Conservation (phyloP, 345 rosid species). For the Eutrema yunnanense region DNA sequence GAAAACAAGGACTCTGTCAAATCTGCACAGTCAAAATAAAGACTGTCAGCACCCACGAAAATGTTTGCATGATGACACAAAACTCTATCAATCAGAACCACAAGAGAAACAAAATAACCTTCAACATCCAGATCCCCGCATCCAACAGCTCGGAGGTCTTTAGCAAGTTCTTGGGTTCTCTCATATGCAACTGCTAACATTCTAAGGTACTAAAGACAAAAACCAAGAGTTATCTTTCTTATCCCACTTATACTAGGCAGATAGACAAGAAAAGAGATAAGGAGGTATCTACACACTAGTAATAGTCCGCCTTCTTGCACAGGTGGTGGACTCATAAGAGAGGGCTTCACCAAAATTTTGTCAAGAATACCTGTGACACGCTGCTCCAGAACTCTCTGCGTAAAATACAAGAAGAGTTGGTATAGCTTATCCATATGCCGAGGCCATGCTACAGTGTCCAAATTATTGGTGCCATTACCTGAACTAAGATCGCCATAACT, state of each 20-base stretch:
- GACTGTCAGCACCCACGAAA: slow-evolving; percentile 2
- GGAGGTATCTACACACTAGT: slow-evolving; percentile 34
- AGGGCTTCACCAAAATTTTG: slow-evolving; percentile 85
- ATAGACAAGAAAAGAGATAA: slow-evolving; percentile 6
- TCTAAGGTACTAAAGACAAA: slow-evolving; percentile 86
- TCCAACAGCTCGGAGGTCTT: slow-evolving; percentile 88
- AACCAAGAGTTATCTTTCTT: slow-evolving; percentile 16
- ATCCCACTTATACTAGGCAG: not conserved
- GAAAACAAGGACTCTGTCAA: slow-evolving; percentile 92
- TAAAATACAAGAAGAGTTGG: slow-evolving; percentile 17
- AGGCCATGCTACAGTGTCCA: slow-evolving; percentile 4
- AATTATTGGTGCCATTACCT: slow-evolving; percentile 42
- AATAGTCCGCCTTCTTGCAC: slow-evolving; percentile 66
- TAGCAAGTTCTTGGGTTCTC: slow-evolving; percentile 96
- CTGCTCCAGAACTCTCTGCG: slow-evolving; percentile 96
- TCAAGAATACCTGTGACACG: slow-evolving; percentile 90
- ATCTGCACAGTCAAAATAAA: slow-evolving; percentile 40
- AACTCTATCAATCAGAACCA: slow-evolving; percentile 3
- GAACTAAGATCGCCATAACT: slow-evolving; percentile 96
- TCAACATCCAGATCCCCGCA: slow-evolving; percentile 98
- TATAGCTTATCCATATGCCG: slow-evolving; percentile 5
- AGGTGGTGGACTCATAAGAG: slow-evolving; percentile 81
- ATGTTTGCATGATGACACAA: not conserved
- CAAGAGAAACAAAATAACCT: slow-evolving; percentile 43
- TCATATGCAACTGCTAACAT: slow-evolving; percentile 95